These are phyloP conservation scores for Ashbya aceris DNA, from an alignment of 1,139 yeast species.

Conservation along the genomic window DNA sequence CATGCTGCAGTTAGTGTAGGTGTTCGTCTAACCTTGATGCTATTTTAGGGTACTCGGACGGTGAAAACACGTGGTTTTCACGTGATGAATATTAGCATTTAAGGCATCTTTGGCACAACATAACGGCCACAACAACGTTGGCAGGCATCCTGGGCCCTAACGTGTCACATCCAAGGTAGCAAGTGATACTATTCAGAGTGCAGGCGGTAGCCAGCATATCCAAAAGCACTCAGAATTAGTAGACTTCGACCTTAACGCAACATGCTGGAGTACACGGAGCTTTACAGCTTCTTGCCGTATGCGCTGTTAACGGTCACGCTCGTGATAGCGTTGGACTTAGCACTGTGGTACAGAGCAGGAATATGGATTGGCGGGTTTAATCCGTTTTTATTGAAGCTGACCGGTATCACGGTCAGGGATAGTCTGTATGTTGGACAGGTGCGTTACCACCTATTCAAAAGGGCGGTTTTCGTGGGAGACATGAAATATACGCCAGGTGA, in stretches of 20 bases:
- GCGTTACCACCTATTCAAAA: conserved; percentile 14
- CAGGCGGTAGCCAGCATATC: too few species aligned
- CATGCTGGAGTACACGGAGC: neutral
- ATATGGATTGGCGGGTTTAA: conserved; percentile 11
- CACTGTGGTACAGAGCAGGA: conserved; percentile 7
- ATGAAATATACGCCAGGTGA: conserved; percentile 5
- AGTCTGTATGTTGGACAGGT: conserved; percentile 14
- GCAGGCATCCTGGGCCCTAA: too few species aligned
- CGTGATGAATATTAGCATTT: too few species aligned
- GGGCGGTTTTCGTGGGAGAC: conserved; percentile 13
- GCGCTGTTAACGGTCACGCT: neutral
- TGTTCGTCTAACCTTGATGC: too few species aligned
- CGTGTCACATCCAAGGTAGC: too few species aligned
- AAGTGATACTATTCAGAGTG: too few species aligned
- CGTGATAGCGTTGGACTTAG: neutral
- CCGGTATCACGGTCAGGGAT: conserved; percentile 10
- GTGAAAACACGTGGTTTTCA: too few species aligned
- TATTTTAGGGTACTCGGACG: too few species aligned
- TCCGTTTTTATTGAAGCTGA: conserved; percentile 15
- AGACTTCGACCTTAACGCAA: neutral
- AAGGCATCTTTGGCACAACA: too few species aligned
- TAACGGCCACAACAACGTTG: too few species aligned
- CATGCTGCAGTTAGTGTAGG: too few species aligned
- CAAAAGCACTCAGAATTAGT: too few species aligned
- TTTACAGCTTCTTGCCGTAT: conserved; percentile 1